phyloP scores from a whole-genome alignment of 257 asterid genomes.

The Solanum commersonii region DNA sequence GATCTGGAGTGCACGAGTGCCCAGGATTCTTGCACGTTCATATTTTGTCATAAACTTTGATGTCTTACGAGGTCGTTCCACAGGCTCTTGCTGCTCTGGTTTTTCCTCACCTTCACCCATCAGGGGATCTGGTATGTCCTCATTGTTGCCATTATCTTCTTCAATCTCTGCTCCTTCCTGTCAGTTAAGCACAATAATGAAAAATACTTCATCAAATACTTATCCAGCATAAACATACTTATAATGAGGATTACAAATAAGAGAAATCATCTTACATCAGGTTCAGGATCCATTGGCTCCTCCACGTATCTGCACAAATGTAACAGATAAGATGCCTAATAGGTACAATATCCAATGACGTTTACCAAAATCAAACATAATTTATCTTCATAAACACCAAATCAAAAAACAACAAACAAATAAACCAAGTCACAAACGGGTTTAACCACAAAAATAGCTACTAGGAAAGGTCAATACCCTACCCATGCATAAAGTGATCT shows the following conservation, averaged over 20 bases:
- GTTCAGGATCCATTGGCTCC: constrained; percentile 79
- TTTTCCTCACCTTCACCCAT: constrained; percentile 69
- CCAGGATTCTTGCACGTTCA: constrained; percentile 89
- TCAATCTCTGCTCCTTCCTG: constrained; percentile 85
- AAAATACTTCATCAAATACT: not conserved
- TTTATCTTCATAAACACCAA: not conserved
- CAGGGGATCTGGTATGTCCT: constrained; percentile 46
- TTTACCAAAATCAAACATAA: not conserved
- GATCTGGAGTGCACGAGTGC: constrained; percentile 88
- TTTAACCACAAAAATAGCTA: not conserved
- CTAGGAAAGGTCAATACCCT: not conserved
- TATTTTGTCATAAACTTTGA: constrained; percentile 91
- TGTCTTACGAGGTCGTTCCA: constrained; percentile 69
- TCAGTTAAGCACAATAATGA: not conserved
- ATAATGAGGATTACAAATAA: not conserved
- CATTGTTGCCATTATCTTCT: constrained; percentile 42
- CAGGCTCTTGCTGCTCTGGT: constrained; percentile 44
- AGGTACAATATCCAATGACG: not conserved
- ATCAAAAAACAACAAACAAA: not conserved
- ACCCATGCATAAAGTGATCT: not conserved
- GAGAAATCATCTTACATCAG: constrained; percentile 40
- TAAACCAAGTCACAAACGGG: not conserved
- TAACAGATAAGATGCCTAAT: not conserved
- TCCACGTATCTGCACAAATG: constrained; percentile 51
- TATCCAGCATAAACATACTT: not conserved